Percentiles rank a stretch among this genome's conserved stretches.
These are phyloP conservation scores for Urochloa ruziziensis DNA, from an alignment of 176 grass and related monocot species.

Conservation along the genomic window DNA sequence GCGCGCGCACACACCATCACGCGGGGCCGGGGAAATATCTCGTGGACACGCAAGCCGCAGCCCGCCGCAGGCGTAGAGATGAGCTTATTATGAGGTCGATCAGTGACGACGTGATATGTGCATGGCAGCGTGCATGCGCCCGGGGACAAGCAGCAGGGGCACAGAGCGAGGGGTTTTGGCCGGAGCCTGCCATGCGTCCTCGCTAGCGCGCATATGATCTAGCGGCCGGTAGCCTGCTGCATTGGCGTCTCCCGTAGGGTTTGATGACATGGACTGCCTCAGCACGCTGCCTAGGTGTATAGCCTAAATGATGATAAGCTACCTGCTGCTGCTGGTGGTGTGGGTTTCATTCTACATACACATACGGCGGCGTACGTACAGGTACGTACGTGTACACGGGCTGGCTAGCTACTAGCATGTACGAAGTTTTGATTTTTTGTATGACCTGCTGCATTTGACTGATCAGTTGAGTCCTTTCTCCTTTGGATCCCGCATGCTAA, in stretches of 20 bases:
- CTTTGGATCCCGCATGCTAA: too few relatives aligned
- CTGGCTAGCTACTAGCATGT: too few relatives aligned
- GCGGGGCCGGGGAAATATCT: neutral
- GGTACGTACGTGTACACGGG: neutral
- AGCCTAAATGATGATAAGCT: neutral
- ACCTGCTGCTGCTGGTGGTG: neutral
- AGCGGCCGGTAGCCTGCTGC: too few relatives aligned
- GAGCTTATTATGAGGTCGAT: neutral
- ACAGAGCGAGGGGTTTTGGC: neutral
- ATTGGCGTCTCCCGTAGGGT: neutral
- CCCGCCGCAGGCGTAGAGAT: too few relatives aligned
- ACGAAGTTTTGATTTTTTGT: too few relatives aligned
- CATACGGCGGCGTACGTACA: neutral
- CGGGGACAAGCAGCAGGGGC: neutral
- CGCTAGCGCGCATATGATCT: slow-evolving; percentile 6
- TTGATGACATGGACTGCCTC: neutral
- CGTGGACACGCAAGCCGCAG: neutral
- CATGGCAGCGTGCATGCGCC: slow-evolving; percentile 20
- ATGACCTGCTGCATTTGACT: too few relatives aligned
- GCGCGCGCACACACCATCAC: neutral
- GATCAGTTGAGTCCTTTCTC: too few relatives aligned
- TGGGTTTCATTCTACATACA: neutral
- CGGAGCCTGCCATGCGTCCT: slow-evolving; percentile 26
- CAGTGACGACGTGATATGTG: neutral
- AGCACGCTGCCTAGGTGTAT: neutral